A percentile compares a stretch with the other conserved stretches of the same genome.
Conservation (phyloP, 345 rosid genomes). For the Brassica nigra region DNA sequence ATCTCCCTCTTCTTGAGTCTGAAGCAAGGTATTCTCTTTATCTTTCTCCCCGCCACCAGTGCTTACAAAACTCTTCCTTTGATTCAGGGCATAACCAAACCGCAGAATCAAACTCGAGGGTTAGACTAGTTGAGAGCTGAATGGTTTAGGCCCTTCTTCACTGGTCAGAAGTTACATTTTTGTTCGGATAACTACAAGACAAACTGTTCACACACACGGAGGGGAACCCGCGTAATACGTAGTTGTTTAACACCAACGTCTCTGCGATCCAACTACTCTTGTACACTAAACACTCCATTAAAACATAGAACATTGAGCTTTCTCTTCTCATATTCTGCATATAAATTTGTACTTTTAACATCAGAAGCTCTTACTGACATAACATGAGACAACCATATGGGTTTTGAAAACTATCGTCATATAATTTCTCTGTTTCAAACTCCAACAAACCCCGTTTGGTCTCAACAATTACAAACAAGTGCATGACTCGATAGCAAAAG, state of each 20-base stretch:
- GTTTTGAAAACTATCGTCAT: slow-evolving; percentile 10
- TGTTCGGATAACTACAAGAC: no score
- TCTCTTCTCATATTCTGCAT: background rate
- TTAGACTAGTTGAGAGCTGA: slow-evolving; percentile 24
- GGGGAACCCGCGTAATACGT: background rate
- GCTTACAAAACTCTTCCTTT: slow-evolving; percentile 23
- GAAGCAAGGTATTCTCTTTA: slow-evolving; percentile 20
- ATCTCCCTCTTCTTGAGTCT: slow-evolving; percentile 28
- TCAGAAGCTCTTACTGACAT: background rate
- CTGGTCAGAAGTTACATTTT: background rate
- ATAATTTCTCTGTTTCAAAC: slow-evolving; percentile 21
- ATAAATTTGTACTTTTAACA: background rate
- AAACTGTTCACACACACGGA: no score
- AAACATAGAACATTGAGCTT: background rate
- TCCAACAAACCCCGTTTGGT: slow-evolving; percentile 28
- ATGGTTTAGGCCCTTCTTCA: no score
- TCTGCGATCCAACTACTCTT: background rate
- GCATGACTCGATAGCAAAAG: slow-evolving; percentile 26
- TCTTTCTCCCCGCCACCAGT: slow-evolving; percentile 19
- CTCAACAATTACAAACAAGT: slow-evolving; percentile 40
- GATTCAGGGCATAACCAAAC: slow-evolving; percentile 31
- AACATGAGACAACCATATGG: background rate
- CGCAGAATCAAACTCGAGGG: slow-evolving; percentile 25
- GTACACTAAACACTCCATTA: background rate
- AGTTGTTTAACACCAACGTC: slow-evolving; percentile 1